Evolutionary conservation across 2,329 filamentous ascomycete genomes (phyloP), one percentile per base, ranked within the genome.

Genomic region (Penicillium expansum): DNA sequence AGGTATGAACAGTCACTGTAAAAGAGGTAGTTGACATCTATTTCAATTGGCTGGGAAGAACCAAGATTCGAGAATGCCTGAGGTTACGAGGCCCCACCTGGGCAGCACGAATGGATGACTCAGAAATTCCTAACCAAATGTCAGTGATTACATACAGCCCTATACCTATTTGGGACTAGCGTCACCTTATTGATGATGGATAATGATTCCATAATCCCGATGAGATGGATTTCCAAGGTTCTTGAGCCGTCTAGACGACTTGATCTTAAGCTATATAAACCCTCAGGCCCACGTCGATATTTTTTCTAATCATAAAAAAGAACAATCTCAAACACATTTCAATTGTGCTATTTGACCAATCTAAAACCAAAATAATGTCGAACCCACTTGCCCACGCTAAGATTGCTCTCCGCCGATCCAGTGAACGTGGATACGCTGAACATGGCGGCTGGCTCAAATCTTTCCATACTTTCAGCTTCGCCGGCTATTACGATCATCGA

Each of bases 361-460:
- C 20, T 43, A 27, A 42, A 42, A 42, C 22, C n/a, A 37, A 48
- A 56, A 39, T 77, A 67, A 88, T 88, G 84, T 81, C 85, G 54
- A 86, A 84, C 73, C 77, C 82, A 38, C 83, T 89, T 59, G 75
- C 80, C 37, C 83, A 88, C 74, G 86, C 86, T 66, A 90, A 89
- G 68, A 88, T 95, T 77, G 84, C 83, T 37, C 87, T 88, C 52
- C 89, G 92, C 62, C 85, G 84, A 57, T 94, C 89, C 64, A 79
- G 81, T 57, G 80, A 83, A 43, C 84, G 92, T 50, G 91, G 91
- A 32, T 88, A 92, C 73, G 83, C 85, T 35, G 85, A 95, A 72
- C 90, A 95, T 73, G 90, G 89, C 75, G 90, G 89, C 73, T 96
- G 91, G 91, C 83, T 96, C 9, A 89, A 93, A 77, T 88, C 87